Evolutionary conservation across 2,329 filamentous ascomycete species (phyloP), one percentile per base, ranked within the genome.

Genomic region (Trichothecium sympodiale): DNA sequence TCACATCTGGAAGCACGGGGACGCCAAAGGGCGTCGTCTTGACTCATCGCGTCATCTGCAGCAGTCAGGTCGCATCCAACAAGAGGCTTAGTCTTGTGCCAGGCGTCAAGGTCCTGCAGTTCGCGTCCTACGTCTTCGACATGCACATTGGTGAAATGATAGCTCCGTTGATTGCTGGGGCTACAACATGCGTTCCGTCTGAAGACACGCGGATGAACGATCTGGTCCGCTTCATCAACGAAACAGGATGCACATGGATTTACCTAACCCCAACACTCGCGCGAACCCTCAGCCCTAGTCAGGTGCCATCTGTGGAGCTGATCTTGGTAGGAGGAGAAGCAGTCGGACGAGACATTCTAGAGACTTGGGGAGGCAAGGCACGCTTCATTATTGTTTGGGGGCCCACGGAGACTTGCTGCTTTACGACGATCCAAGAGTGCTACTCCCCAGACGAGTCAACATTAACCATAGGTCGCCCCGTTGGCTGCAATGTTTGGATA

Each of bases 181-280:
- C 7, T 46, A 7, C 20, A 4, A n/a, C n/a, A n/a, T 46, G 41
- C 20, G 27, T 46, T 18, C 43, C 41, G 3, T 41, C 42, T 8
- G 43, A 40, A 26, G 15, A 40, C 6, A 36, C 31, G 6, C 31
- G 38, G 3, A 32, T 40, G 20, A 40, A 43, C 14, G 32, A 33
- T 17, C 26, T 43, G 6, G 31, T 31, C 4, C 36, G 33, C 5
- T 43, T 40, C 15, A 40, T 47, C 2, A 27, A n/a, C n/a, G 18
- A 10, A 18, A 34, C 4, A 8, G 13, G 13, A 9, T n/a, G 2
- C 26, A 31, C 26, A 38, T 30, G 10, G 12, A 17, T 18, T 8
- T 13, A 30, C 14, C 10, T 47, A 3, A 47, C 45, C 1, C 43
- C 45, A 10, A 6, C 20, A 6, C 10, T 25, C 20, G 20, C 10